Base-by-base conservation (phyloP, 2,329 filamentous ascomycete species). In the Keithomyces neogunnii region DNA sequence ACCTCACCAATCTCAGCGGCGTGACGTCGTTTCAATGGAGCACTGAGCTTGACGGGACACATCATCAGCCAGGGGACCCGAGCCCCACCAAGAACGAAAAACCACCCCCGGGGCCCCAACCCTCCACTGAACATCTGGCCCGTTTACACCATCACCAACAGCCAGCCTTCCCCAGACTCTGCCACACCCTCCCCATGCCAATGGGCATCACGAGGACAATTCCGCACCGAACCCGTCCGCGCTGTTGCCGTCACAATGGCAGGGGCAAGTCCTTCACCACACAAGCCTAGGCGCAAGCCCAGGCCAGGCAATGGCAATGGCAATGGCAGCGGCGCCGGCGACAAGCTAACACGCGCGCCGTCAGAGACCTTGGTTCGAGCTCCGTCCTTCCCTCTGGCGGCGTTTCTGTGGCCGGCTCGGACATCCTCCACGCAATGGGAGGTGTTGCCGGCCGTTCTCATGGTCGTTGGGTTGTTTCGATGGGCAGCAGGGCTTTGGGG, bases 401-500 rank as follows among this genome's bases (percentile, higher is more conserved):
- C 91, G n/a, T 92, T 99, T 63, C 80, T 99, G 48, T 96, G 92
- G 89, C 90, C 91, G 48, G 88, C 90, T 28, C 85, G 91, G 56
- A 85, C 85, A 48, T 86, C 87, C 1, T 76, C 82, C 19, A 95
- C 91, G 50, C 87, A 92, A 87, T 97, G 93, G 92, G 83, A 96
- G 62, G 80, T 92, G 4, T 73, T 99, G 33, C 91, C 93, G 2
- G 73, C 95, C 60, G 85, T 96, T 4, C 74, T 99, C 50, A 96
- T 97, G 86, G 81, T 78, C 2, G 89, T 82, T n/a, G 91, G 90
- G 26, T 77, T 99, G 45, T 96, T 97, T 66, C 79, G 93, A 60
- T 97, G 93, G 93, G 86, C 88, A 33, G 87, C 89, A 46, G 87
- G 90, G 31, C 75, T 97, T 43, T 97, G 93, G 89, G 89, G 89